Evolutionary conservation across 2,329 filamentous ascomycete species (phyloP).

Genomic region (Colletotrichum euphorbiae): DNA sequence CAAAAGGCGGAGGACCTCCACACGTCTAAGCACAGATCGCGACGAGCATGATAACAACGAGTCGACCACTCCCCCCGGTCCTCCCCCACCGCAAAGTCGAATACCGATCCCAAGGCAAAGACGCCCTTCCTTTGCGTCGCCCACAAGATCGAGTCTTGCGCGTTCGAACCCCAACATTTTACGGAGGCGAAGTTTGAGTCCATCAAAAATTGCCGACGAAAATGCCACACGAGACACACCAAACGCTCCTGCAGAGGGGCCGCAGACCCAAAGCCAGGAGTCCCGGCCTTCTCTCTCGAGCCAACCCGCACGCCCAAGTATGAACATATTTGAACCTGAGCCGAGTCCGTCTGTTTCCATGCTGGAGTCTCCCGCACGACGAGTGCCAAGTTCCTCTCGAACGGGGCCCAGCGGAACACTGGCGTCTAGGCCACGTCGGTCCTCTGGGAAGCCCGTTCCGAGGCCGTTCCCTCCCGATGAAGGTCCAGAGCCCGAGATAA

Average conservation of each 20-base stretch:
- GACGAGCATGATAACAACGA: slow-evolving; percentile 42
- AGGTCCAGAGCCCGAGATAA: slow-evolving; percentile 49
- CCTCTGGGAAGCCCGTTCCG: slow-evolving; percentile 56
- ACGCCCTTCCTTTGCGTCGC: slow-evolving; percentile 73
- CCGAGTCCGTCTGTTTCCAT: slow-evolving; percentile 1
- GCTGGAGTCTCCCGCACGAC: slow-evolving; percentile 40
- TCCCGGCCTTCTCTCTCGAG: slow-evolving; percentile 19
- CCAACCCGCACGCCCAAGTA: slow-evolving; percentile 24
- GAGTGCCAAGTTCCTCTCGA: slow-evolving; percentile 44
- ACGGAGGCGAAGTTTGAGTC: slow-evolving; percentile 38
- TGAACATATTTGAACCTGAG: slow-evolving; percentile 15
- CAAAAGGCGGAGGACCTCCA: slow-evolving; percentile 74
- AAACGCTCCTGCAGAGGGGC: background rate
- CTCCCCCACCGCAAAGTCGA: slow-evolving; percentile 41
- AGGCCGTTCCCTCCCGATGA: slow-evolving; percentile 60
- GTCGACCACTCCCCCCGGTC: slow-evolving; percentile 52
- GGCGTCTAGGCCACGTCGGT: slow-evolving; percentile 52
- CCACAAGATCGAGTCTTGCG: slow-evolving; percentile 72
- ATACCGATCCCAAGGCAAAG: slow-evolving; percentile 43
- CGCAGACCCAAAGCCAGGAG: slow-evolving; percentile 1
- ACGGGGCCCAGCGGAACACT: slow-evolving; percentile 47
- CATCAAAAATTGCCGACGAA: slow-evolving; percentile 41
- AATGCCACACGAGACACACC: slow-evolving; percentile 4
- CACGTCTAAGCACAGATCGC: slow-evolving; percentile 54
- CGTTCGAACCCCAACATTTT: slow-evolving; percentile 71